Conservation (phyloP, 1,139 yeast species). For the Scheffersomyces stambukii region DNA sequence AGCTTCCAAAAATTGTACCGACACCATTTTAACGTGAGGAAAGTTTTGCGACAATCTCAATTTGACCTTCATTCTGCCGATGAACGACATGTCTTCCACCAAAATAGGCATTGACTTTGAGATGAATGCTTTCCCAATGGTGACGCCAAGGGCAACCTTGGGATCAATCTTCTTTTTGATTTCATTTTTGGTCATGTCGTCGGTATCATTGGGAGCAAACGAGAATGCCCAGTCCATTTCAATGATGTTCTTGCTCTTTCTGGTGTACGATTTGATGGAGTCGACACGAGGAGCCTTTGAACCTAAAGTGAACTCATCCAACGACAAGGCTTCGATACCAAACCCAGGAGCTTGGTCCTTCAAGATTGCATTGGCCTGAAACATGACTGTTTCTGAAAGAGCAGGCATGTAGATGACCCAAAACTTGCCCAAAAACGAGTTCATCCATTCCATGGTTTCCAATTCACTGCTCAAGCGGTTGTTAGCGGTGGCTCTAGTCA, state of each 20-base stretch:
- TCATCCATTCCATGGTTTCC: constrained; percentile 80
- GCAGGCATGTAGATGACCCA: constrained; percentile 90
- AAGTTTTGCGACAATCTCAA: constrained; percentile 58
- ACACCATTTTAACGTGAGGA: constrained; percentile 71
- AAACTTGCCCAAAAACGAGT: constrained; percentile 68
- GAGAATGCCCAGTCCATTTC: constrained; percentile 85
- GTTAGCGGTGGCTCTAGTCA: constrained; percentile 55
- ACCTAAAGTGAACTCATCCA: constrained; percentile 77
- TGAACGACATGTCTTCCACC: constrained; percentile 73
- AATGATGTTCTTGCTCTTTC: constrained; percentile 58
- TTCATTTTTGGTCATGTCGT: constrained; percentile 75
- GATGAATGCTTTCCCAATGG: constrained; percentile 73
- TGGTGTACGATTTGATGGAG: constrained; percentile 66
- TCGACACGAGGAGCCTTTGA: constrained; percentile 74
- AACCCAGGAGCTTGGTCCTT: constrained; percentile 76
- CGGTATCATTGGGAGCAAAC: constrained; percentile 76
- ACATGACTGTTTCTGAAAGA: constrained; percentile 68
- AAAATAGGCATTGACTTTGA: constrained; percentile 71
- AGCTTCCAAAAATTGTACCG: constrained; percentile 70
- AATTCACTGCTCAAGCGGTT: constrained; percentile 57
- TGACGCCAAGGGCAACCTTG: constrained; percentile 73
- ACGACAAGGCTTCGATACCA: constrained; percentile 67
- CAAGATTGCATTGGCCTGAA: constrained; percentile 59
- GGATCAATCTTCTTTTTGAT: constrained; percentile 69
- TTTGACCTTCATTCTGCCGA: constrained; percentile 67